phyloP scores from a whole-genome alignment of 805 yeast genomes.

The Ogataea parapolymorpha region DNA sequence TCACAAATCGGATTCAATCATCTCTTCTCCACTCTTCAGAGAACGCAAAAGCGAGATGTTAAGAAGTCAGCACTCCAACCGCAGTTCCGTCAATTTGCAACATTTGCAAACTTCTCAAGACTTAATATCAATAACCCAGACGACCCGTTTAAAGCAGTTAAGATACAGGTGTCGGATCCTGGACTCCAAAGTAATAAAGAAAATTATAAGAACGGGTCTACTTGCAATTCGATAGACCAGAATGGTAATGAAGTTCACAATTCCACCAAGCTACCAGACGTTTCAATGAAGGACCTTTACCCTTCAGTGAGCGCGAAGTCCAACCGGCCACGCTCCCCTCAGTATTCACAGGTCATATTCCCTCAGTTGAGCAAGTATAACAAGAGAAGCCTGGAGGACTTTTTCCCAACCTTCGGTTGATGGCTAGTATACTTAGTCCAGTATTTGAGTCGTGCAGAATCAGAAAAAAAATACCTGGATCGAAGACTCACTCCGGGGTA shows the following conservation, averaged over 20 bases:
- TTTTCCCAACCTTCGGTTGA: neutral
- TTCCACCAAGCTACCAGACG: constrained; percentile 8
- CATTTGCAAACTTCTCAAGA: constrained; percentile 14
- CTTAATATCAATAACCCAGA: constrained; percentile 2
- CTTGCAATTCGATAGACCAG: constrained; percentile 6
- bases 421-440: too few species aligned
- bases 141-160: constrained; percentile 20
- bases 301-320: neutral
- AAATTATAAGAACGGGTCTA: constrained; percentile 21
- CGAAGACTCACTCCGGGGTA: constrained; percentile 2
- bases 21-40: constrained; percentile 6
- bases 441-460: neutral
- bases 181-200: constrained; percentile 15
- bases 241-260: constrained; percentile 7
- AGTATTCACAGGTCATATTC: constrained; percentile 23
- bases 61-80: constrained; percentile 9
- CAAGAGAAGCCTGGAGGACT: constrained; percentile 1
- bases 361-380: constrained; percentile 11
- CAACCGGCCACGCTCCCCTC: constrained; percentile 10
- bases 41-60: constrained; percentile 9
- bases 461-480: constrained; percentile 2
- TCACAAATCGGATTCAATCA: constrained; percentile 15
- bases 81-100: constrained; percentile 18
- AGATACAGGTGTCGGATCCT: constrained; percentile 27
- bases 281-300: neutral